Evolutionary conservation across 257 asterid genomes (phyloP).

Genomic region (Nemophila menziesii): DNA sequence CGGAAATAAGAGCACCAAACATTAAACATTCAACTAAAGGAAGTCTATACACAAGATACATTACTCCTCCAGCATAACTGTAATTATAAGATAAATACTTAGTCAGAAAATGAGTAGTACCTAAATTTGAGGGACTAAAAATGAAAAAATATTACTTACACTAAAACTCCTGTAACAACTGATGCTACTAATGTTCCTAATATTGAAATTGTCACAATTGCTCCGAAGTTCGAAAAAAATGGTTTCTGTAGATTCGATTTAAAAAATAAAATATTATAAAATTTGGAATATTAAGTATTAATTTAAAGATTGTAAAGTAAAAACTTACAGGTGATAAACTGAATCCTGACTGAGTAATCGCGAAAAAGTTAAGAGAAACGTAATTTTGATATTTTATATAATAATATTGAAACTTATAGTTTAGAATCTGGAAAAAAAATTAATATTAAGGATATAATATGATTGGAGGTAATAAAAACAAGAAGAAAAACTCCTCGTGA

Average conservation of each 20-base stretch:
- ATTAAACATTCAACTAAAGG: slow-evolving; percentile 95
- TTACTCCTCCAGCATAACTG: slow-evolving; percentile 85
- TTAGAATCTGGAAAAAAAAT: neutral
- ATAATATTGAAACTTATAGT: neutral
- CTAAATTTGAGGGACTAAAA: slow-evolving; percentile 1
- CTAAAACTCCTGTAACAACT: slow-evolving; percentile 79
- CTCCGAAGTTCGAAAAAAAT: slow-evolving; percentile 95
- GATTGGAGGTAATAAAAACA: slow-evolving; percentile 93
- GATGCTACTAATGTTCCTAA: slow-evolving; percentile 87
- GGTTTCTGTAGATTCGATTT: slow-evolving; percentile 64
- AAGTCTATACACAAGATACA: slow-evolving; percentile 74
- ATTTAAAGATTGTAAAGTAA: slow-evolving; percentile 1
- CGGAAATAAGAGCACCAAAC: slow-evolving; percentile 99
- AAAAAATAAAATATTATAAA: slow-evolving; percentile 3
- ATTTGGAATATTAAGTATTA: neutral
- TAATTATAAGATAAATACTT: slow-evolving; percentile 10
- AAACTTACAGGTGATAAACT: slow-evolving; percentile 87
- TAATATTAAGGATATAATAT: slow-evolving; percentile 77
- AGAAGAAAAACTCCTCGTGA: slow-evolving; percentile 97
- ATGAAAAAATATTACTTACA: slow-evolving; percentile 54
- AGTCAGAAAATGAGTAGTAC: neutral
- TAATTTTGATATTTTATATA: slow-evolving; percentile 10
- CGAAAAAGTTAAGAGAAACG: slow-evolving; percentile 49
- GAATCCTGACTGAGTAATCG: slow-evolving; percentile 88
- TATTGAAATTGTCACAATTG: slow-evolving; percentile 84